Percentiles rank a stretch among this genome's conserved stretches.
Evolutionary conservation across 164 flowering plant genomes (phyloP).

Genomic region (Vitis rotundifolia): DNA sequence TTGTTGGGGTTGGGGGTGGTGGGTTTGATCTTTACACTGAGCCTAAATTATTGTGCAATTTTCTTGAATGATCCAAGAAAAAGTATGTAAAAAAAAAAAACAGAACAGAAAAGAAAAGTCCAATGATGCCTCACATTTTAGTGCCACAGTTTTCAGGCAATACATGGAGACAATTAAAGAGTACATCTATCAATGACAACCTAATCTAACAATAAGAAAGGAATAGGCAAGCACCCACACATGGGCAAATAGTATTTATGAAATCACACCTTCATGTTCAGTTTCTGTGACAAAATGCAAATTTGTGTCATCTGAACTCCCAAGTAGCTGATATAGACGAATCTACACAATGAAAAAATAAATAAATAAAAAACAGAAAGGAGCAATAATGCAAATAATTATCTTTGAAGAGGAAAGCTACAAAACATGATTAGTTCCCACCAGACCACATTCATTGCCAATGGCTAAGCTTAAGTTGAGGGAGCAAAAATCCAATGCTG

Average conservation of each 20-base stretch:
- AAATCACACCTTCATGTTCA: conserved; percentile 38
- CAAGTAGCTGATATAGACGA: conserved; percentile 44
- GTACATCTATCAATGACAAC: neutral
- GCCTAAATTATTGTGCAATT: no score
- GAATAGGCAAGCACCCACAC: neutral
- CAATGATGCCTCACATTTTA: no score
- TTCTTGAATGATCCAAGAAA: no score
- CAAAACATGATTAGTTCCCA: conserved; percentile 31
- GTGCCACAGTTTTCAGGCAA: no score
- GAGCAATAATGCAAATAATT: neutral
- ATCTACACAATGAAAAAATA: conserved; percentile 43
- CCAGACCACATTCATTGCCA: conserved; percentile 81
- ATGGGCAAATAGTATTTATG: neutral
- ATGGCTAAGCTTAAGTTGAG: conserved; percentile 50
- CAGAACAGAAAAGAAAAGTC: no score
- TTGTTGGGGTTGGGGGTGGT: no score
- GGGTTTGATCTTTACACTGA: no score
- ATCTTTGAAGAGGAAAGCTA: neutral
- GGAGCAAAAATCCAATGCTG: conserved; percentile 68
- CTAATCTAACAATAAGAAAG: neutral
- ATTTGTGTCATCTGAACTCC: conserved; percentile 36
- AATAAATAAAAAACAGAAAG: neutral
- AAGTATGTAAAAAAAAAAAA: no score
- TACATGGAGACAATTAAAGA: neutral
- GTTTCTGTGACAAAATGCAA: conserved; percentile 55